Evolutionary conservation across 2,329 filamentous ascomycete genomes (phyloP).

Genomic region (Arthrobotrys entomopaga): DNA sequence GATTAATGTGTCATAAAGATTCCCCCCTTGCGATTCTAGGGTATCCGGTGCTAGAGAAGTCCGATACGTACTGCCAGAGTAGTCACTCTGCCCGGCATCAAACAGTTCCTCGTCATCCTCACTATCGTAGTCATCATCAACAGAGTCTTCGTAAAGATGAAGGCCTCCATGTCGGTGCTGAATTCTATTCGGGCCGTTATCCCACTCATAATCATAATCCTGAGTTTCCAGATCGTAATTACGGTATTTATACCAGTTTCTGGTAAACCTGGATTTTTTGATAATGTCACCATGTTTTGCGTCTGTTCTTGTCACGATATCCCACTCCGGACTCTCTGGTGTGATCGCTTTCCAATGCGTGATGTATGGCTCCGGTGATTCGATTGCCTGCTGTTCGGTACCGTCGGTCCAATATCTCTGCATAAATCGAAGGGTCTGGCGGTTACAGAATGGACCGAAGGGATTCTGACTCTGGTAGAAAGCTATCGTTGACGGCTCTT

Average conservation of each 20-base stretch:
- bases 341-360: conserved; percentile 27
- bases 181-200: not conserved
- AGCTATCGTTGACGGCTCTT: conserved; percentile 12
- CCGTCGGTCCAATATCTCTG: not conserved
- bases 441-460: conserved; percentile 18
- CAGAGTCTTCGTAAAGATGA: conserved; percentile 1
- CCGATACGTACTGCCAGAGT: not conserved
- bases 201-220: conserved; percentile 23
- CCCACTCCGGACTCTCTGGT: conserved; percentile 9
- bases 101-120: not conserved
- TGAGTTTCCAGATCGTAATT: conserved; percentile 2
- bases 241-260: not conserved
- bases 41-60: not conserved
- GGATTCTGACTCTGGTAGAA: conserved; percentile 20
- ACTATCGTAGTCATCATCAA: not conserved
- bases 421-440: conserved; percentile 11
- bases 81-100: not conserved
- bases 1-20: conserved; percentile 19
- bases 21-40: not conserved
- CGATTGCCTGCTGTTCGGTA: conserved; percentile 16
- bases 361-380: not conserved
- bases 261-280: not conserved
- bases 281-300: not conserved
- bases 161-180: not conserved
- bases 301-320: not conserved